Conservation (phyloP, 495 filamentous ascomycete species). For the Annulohypoxylon nitens region DNA sequence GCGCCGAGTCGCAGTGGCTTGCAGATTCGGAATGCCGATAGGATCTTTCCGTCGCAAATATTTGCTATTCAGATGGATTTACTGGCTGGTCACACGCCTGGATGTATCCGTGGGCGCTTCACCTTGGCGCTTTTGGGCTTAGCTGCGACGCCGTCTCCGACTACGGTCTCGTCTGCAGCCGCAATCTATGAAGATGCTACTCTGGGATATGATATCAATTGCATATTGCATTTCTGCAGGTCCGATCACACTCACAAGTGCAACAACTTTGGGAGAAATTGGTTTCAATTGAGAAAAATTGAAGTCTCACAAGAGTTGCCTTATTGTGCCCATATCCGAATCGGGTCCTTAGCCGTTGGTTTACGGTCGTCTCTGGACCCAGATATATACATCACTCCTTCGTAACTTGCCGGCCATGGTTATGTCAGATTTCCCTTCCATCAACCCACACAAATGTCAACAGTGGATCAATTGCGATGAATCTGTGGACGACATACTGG, state of each 20-base stretch:
- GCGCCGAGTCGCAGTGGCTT: conserved; percentile 24
- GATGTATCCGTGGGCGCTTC: conserved; percentile 21
- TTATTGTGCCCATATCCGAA: conserved; percentile 28
- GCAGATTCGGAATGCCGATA: conserved; percentile 24
- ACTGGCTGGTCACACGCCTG: conserved; percentile 21
- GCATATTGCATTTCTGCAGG: conserved; percentile 41
- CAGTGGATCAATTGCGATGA: conserved; percentile 38
- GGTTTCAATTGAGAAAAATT: background rate
- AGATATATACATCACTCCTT: conserved; percentile 42
- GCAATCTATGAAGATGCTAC: conserved; percentile 25
- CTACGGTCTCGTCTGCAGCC: conserved; percentile 41
- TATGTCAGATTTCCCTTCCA: conserved; percentile 38
- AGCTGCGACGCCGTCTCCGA: conserved; percentile 35
- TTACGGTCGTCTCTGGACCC: conserved; percentile 17
- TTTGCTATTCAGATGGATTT: background rate
- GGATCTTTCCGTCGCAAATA: conserved; percentile 9
- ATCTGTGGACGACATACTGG: conserved; percentile 24
- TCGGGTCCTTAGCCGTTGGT: conserved; percentile 15
- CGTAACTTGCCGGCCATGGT: conserved; percentile 18
- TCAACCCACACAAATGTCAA: conserved; percentile 28
- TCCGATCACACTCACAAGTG: conserved; percentile 38
- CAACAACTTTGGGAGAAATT: conserved; percentile 4
- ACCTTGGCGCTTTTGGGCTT: conserved; percentile 19
- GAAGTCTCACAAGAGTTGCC: conserved; percentile 28
- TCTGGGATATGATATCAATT: conserved; percentile 24